These are phyloP conservation scores for Fonsecaea nubica DNA, from an alignment of 2,329 filamentous ascomycete species.

Conservation along the genomic window DNA sequence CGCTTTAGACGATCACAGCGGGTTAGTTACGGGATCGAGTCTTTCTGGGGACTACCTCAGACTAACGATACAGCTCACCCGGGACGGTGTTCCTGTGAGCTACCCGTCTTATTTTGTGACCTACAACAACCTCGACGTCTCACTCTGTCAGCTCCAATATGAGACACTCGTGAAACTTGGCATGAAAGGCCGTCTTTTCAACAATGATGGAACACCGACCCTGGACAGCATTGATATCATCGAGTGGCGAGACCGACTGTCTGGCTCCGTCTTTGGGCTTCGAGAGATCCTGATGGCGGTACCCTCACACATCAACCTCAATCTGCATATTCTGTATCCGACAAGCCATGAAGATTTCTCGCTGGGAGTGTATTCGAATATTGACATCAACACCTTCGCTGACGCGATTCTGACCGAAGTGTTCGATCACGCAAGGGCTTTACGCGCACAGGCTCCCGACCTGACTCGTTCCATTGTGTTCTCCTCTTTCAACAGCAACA, in stretches of 20 bases:
- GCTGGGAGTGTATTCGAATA: slow-evolving; percentile 73
- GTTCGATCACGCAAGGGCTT: slow-evolving; percentile 82
- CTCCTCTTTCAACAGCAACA: slow-evolving; percentile 85
- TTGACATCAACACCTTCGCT: slow-evolving; percentile 84
- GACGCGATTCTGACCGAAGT: slow-evolving; percentile 84
- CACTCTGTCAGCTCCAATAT: slow-evolving; percentile 78
- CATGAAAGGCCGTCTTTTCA: slow-evolving; percentile 52
- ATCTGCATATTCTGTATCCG: slow-evolving; percentile 91
- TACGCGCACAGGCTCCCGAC: slow-evolving; percentile 71
- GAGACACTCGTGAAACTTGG: slow-evolving; percentile 44
- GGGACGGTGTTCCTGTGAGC: slow-evolving; percentile 83
- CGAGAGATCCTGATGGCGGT: slow-evolving; percentile 76
- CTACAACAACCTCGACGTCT: slow-evolving; percentile 78
- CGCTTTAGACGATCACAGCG: slow-evolving; percentile 83
- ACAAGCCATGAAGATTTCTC: slow-evolving; percentile 73
- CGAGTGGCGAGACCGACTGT: slow-evolving; percentile 68
- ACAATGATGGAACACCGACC: slow-evolving; percentile 46
- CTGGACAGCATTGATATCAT: slow-evolving; percentile 32
- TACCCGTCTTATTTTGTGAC: slow-evolving; percentile 84
- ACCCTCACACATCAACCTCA: slow-evolving; percentile 81
- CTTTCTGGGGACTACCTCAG: slow-evolving; percentile 94
- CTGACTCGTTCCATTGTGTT: slow-evolving; percentile 88
- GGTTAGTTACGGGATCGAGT: slow-evolving; percentile 92
- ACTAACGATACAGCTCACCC: slow-evolving; percentile 88
- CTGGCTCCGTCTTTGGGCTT: slow-evolving; percentile 78